phyloP scores from a whole-genome alignment of 768 basidiomycete species.

The Dictyophora rubrovolvata region DNA sequence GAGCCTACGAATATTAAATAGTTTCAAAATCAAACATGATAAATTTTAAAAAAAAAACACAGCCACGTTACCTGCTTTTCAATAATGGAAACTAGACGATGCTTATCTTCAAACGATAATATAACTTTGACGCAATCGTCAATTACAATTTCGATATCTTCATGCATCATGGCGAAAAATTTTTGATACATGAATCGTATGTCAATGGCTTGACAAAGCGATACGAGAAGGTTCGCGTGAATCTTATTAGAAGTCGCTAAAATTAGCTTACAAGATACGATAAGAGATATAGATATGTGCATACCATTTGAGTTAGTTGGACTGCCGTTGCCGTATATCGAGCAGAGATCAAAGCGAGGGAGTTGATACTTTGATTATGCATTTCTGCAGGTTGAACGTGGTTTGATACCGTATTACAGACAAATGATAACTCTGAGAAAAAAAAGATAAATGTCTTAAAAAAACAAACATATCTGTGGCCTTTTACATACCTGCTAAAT shows the following conservation, averaged over 20 bases:
- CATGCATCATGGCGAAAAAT: neutral
- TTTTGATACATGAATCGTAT: conserved; percentile 16
- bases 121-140: neutral
- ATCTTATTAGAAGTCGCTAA: conserved; percentile 7
- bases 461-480: neutral
- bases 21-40: no score
- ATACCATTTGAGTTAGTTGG: conserved; percentile 18
- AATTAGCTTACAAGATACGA: neutral
- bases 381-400: conserved; percentile 21
- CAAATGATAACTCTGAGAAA: conserved; percentile 15
- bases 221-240: conserved; percentile 18
- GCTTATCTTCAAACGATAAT: neutral
- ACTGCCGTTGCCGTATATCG: conserved; percentile 19
- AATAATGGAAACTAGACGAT: neutral
- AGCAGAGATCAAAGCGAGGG: conserved; percentile 20
- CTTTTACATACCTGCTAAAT: conserved; percentile 14
- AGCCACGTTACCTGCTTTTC: neutral
- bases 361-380: conserved; percentile 22
- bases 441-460: neutral
- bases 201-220: conserved; percentile 19
- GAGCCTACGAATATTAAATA: neutral
- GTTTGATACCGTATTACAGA: conserved; percentile 19
- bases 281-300: neutral
- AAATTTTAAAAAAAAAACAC: no score
- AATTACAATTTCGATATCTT: neutral